Base-by-base conservation (phyloP, 2,329 filamentous ascomycete species). In the Alternaria hordeiaustralica region DNA sequence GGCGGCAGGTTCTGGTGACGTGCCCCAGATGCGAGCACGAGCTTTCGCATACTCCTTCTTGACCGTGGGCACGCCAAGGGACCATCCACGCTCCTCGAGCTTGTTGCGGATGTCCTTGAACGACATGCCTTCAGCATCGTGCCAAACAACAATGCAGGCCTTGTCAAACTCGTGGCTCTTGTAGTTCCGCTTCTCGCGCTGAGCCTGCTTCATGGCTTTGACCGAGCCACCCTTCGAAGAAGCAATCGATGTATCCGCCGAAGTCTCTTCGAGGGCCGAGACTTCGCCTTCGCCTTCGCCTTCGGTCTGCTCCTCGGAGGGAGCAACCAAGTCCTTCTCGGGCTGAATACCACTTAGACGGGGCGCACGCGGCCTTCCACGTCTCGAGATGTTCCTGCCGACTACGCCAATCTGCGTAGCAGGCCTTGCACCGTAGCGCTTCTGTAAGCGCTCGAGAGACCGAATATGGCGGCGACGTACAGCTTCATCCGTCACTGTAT, bases 101-200 rank as follows among this genome's bases (percentile, higher is more conserved):
- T 60, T 64, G n/a, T 66, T 21, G 28, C 60, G 63, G 33, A 71
- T 71, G 9, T 59, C 33, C 15, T 58, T 61, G 25, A 60, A 69
- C n/a, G 45, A 58, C 23, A 64, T 53, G 10, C 50, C 47, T 9
- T 58, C 41, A 15, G 55, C 57, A 20, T 71, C 68, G 6, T 57
- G 61, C 66, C 66, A 71, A 21, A 66, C 58, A n/a, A 68, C 67
- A 5, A 69, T 66, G 43, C 64, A 67, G 7, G 67, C 64, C 49
- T 63, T 62, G 30, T 68, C 55, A 23, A 71, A 63, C 1, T 43
- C 26, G 26, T 33, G 54, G 21, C 49, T 46, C 57, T 49, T 33
- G 25, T 23, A 36, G 15, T 57, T 58, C 11, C 33, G 46, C 9
- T 21, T 41, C 26, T 58, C 47, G 41, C 55, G 55, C 7, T 33